Base-by-base conservation (phyloP, 352 stramenopile genomes). In the Phytophthora sp. region DNA sequence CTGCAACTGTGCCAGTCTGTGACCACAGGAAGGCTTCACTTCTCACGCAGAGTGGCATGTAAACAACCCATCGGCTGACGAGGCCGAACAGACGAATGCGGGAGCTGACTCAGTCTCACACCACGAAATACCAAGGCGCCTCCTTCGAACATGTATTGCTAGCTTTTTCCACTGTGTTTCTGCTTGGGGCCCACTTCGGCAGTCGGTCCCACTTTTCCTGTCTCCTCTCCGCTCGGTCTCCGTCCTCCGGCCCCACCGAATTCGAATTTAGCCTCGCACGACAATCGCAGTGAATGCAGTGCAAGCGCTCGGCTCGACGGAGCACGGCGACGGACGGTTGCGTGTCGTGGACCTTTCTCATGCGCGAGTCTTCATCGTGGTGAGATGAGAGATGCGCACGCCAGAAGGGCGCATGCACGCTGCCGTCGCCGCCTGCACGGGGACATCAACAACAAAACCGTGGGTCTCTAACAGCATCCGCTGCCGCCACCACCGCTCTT, bases 401-500 rank as follows among this genome's bases (percentile, higher is more conserved):
- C 57, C 66, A 71, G 36, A 44, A 55, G 16, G 42, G 20, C 41
- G 35, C 52, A 63, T 33, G 27, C 51, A 35, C 52, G 42, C 38
- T 36, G 54, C 38, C 31, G 26, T 7, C 26, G 23, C 35, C n/a
- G 9, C 44, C 29, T 30, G 30, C 54, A 30, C 5, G 36, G 23
- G 57, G 36, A 58, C 46, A 66, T 52, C 57, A 71, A 66, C 44
- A 63, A 66, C 60, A 77, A 66, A 74, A 63, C 41, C 57, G 57
- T 66, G 51, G 31, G 50, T 69, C 44, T 87, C 63, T 76, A 73
- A 66, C 65, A 76, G 45, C 69, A 92, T 68, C 83, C 87, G 62
- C 79, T 89, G 58, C 78, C 82, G 33, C 79, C 70, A 51, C 67
- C 76, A 47, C 71, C 61, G 26, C 69, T 78, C 72, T 90, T 88